Percentiles rank a stretch among this genome's conserved stretches.
Evolutionary conservation across 495 filamentous ascomycete genomes (phyloP).

Genomic region (Penicillium chermesinum): DNA sequence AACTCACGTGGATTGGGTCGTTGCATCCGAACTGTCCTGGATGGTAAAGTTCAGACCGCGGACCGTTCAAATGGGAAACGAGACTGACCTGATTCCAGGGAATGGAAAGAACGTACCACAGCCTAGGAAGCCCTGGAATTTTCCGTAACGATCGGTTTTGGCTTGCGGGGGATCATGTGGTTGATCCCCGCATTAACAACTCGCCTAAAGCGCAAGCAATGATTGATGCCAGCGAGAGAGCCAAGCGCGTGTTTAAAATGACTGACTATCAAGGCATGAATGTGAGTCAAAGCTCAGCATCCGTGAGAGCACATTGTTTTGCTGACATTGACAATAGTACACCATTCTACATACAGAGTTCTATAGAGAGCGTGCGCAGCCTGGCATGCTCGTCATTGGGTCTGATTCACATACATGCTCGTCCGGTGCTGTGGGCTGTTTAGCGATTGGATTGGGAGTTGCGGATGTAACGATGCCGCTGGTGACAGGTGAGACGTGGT

Average conservation of each 20-base stretch:
- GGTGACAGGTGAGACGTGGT: slow-evolving; percentile 44
- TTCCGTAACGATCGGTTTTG: slow-evolving; percentile 47
- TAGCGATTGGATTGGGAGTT: slow-evolving; percentile 41
- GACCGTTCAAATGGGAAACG: neutral
- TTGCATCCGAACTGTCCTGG: slow-evolving; percentile 39
- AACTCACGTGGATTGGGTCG: slow-evolving; percentile 39
- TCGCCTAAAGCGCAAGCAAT: slow-evolving; percentile 29
- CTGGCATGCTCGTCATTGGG: slow-evolving; percentile 42
- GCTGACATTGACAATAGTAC: slow-evolving; percentile 17
- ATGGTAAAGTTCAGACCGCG: slow-evolving; percentile 12
- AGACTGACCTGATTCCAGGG: slow-evolving; percentile 8
- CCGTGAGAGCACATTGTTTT: neutral
- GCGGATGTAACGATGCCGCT: slow-evolving; percentile 43
- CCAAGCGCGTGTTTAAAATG: slow-evolving; percentile 36
- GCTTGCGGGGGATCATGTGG: slow-evolving; percentile 44
- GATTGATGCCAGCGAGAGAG: slow-evolving; percentile 30
- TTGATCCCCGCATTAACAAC: slow-evolving; percentile 36
- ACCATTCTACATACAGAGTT: slow-evolving; percentile 49
- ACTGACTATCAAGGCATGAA: slow-evolving; percentile 44
- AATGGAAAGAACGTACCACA: slow-evolving; percentile 35
- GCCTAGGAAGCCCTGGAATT: slow-evolving; percentile 32
- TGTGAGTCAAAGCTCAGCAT: slow-evolving; percentile 12
- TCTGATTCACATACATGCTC: slow-evolving; percentile 48
- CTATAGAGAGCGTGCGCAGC: slow-evolving; percentile 37
- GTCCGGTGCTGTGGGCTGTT: slow-evolving; percentile 33